Conservation (phyloP, 2,329 filamentous ascomycete genomes). For the Pestalotiopsis sp. region DNA sequence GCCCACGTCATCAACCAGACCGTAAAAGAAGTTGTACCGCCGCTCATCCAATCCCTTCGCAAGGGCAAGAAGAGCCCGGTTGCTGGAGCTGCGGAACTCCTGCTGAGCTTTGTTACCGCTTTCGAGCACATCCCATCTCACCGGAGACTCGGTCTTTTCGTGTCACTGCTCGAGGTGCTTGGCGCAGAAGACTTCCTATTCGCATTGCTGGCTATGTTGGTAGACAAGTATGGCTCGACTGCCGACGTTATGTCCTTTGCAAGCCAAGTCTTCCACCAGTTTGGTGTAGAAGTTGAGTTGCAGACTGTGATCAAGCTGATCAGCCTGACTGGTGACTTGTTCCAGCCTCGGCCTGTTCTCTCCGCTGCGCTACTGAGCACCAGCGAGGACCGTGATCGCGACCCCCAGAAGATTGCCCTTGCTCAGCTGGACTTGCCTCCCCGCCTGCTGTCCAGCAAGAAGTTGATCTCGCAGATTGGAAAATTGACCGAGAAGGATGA, state of each 20-base stretch:
- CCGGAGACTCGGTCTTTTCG: constrained; percentile 79
- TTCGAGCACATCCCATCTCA: constrained; percentile 95
- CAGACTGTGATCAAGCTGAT: constrained; percentile 78
- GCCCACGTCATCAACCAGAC: constrained; percentile 95
- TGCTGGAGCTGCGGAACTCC: constrained; percentile 81
- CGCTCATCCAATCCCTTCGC: constrained; percentile 82
- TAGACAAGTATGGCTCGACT: constrained; percentile 84
- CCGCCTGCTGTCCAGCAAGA: constrained; percentile 59
- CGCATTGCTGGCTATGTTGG: constrained; percentile 83
- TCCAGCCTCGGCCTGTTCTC: constrained; percentile 73
- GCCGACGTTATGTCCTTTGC: constrained; percentile 76
- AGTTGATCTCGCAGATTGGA: constrained; percentile 57
- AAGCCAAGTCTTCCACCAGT: constrained; percentile 72
- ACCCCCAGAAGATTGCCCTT: constrained; percentile 54
- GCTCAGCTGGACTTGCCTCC: constrained; percentile 61
- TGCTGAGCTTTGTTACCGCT: constrained; percentile 94
- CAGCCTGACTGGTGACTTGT: constrained; percentile 73
- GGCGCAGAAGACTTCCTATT: constrained; percentile 87
- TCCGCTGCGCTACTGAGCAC: constrained; percentile 72
- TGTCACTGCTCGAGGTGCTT: constrained; percentile 81
- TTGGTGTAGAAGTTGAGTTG: constrained; percentile 76
- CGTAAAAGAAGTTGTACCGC: constrained; percentile 90
- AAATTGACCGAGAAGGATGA: constrained; percentile 63
- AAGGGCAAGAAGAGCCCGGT: constrained; percentile 79
- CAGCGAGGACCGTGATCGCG: constrained; percentile 49